Evolutionary conservation across 441 rosid genomes (phyloP).

Genomic region (Erysimum cheiri): DNA sequence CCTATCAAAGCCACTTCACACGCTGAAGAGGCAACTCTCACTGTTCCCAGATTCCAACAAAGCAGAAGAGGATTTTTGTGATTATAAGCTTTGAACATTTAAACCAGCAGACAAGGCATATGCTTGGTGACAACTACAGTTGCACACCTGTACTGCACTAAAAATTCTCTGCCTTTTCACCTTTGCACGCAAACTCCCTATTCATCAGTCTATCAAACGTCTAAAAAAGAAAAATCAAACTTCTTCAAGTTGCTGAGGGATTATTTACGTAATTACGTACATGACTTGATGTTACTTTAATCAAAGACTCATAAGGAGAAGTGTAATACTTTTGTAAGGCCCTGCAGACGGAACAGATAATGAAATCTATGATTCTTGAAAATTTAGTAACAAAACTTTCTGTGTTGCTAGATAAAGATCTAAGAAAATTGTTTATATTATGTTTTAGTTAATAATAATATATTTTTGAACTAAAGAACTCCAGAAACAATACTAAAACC

Average conservation of each 20-base stretch:
- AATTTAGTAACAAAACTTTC: background rate
- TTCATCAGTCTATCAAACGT: conserved; percentile 28
- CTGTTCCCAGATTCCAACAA: conserved; percentile 40
- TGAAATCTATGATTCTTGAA: background rate
- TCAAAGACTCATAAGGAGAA: conserved; percentile 7
- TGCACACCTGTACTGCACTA: conserved; percentile 45
- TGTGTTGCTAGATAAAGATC: background rate
- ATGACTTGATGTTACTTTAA: conserved; percentile 27
- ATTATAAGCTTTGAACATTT: conserved; percentile 32
- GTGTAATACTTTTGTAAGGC: conserved; percentile 26
- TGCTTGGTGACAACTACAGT: conserved; percentile 45
- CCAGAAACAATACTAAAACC: background rate
- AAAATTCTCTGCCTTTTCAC: conserved; percentile 27
- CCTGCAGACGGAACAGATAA: conserved; percentile 11
- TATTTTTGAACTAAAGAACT: background rate
- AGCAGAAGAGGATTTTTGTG: conserved; percentile 32
- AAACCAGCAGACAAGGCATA: conserved; percentile 44
- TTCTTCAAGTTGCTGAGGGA: conserved; percentile 32
- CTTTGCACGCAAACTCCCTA: conserved; percentile 46
- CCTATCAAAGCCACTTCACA: conserved; percentile 45
- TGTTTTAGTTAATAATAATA: background rate
- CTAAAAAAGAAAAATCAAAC: background rate
- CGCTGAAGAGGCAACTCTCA: conserved; percentile 44
- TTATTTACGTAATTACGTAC: too few species aligned
- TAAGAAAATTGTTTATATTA: background rate